Evolutionary conservation across 129 eudicot genomes (phyloP).

Genomic region (Flaveria bidentis): DNA sequence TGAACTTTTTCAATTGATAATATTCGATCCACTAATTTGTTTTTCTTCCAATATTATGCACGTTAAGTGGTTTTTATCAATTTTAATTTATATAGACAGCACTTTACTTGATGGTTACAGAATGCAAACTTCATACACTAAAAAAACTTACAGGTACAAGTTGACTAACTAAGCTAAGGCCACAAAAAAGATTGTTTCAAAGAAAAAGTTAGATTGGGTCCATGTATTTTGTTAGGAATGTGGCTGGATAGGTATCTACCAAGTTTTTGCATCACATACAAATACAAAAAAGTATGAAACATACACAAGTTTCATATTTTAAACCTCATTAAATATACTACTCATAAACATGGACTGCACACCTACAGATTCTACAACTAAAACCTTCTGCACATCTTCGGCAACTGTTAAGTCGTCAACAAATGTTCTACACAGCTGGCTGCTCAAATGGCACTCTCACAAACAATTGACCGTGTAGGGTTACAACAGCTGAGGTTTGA

Average conservation of each 20-base stretch:
- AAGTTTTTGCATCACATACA: background rate
- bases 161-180: background rate
- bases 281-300: background rate
- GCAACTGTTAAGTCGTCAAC: background rate
- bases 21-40: no score
- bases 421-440: slow-evolving; percentile 36
- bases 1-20: no score
- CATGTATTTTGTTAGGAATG: slow-evolving; percentile 10
- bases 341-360: slow-evolving; percentile 18
- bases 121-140: no score
- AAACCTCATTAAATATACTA: background rate
- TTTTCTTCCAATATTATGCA: no score
- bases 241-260: background rate
- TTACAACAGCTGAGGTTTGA: slow-evolving; percentile 95
- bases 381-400: slow-evolving; percentile 4
- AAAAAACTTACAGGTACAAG: no score
- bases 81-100: no score
- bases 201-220: background rate
- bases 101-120: no score
- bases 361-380: slow-evolving; percentile 21
- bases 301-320: slow-evolving; percentile 16
- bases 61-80: no score
- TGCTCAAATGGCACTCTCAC: slow-evolving; percentile 97
- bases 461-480: slow-evolving; percentile 90
- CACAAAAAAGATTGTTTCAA: background rate